Percentiles rank a stretch among this genome's conserved stretches.
Conservation (phyloP, 495 filamentous ascomycete genomes). For the Lasiosphaeria ovina region DNA sequence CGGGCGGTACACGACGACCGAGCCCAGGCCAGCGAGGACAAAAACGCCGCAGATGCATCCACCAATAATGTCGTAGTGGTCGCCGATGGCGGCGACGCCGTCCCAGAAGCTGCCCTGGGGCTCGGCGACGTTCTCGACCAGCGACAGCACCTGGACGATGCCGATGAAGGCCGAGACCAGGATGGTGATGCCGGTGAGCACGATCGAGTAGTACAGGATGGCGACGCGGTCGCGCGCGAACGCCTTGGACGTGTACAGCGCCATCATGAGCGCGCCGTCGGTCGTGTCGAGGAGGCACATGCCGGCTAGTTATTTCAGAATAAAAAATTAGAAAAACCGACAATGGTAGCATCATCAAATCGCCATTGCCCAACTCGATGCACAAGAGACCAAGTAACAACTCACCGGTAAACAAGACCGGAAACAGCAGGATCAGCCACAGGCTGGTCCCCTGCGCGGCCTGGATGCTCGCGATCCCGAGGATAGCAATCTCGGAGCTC, state of each 20-base stretch:
- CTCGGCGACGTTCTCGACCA: slow-evolving; percentile 70
- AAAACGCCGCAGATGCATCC: slow-evolving; percentile 83
- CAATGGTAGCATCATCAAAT: not conserved
- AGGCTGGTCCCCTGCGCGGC: slow-evolving; percentile 81
- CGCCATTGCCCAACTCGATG: not conserved
- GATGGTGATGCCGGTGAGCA: slow-evolving; percentile 83
- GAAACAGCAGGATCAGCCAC: slow-evolving; percentile 95
- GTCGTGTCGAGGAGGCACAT: slow-evolving; percentile 91
- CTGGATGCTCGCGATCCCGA: slow-evolving; percentile 86
- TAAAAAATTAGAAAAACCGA: not conserved
- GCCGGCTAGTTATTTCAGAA: slow-evolving; percentile 53
- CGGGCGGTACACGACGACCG: slow-evolving; percentile 69
- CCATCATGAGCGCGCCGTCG: slow-evolving; percentile 94
- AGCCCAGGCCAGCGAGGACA: slow-evolving; percentile 67
- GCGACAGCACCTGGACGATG: slow-evolving; percentile 74
- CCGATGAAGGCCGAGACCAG: slow-evolving; percentile 84
- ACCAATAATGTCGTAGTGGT: slow-evolving; percentile 85
- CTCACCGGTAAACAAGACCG: slow-evolving; percentile 81
- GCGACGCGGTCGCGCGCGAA: slow-evolving; percentile 76
- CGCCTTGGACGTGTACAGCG: slow-evolving; percentile 76
- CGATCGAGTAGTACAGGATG: slow-evolving; percentile 91
- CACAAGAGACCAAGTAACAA: not conserved
- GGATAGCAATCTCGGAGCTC: slow-evolving; percentile 85
- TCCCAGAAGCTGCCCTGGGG: slow-evolving; percentile 83
- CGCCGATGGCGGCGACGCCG: slow-evolving; percentile 69